Evolutionary conservation across 2,329 filamentous ascomycete species (phyloP).

Genomic region (Aspergillus hiratsukae): DNA sequence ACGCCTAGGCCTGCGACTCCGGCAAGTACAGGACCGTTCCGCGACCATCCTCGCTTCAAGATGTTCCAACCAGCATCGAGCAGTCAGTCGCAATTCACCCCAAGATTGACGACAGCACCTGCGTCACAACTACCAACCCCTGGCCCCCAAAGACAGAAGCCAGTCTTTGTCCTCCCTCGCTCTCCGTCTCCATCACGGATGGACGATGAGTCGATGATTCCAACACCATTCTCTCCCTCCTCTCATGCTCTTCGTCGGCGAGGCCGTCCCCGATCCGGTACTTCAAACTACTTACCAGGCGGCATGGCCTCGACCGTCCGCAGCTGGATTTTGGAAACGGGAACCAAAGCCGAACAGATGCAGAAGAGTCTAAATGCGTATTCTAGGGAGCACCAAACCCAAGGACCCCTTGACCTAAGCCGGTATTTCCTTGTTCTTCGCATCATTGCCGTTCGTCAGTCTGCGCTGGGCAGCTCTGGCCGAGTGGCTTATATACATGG

Average conservation of each 20-base stretch:
- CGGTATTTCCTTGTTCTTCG: constrained; percentile 19
- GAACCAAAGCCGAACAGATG: constrained; percentile 25
- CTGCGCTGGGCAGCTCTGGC: constrained; percentile 21
- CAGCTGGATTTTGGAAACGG: constrained; percentile 39
- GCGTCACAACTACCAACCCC: constrained; percentile 13
- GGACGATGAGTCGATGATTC: constrained; percentile 16
- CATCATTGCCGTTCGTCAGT: constrained; percentile 13
- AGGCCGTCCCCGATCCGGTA: constrained; percentile 21
- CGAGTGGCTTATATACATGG: constrained; percentile 22
- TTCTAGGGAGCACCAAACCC: background rate
- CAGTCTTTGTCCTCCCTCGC: constrained; percentile 35
- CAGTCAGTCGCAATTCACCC: constrained; percentile 9
- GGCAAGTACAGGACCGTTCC: constrained; percentile 17
- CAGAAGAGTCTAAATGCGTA: background rate
- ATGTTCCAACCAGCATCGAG: constrained; percentile 20
- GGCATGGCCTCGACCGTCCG: constrained; percentile 40
- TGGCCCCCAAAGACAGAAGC: constrained; percentile 24
- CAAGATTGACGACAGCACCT: constrained; percentile 1
- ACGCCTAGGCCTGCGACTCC: constrained; percentile 11
- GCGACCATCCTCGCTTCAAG: constrained; percentile 26
- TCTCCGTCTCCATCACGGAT: constrained; percentile 28
- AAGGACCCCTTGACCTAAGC: background rate
- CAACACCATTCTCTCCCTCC: constrained; percentile 34
- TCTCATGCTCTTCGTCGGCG: constrained; percentile 27
- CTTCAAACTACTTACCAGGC: constrained; percentile 28